A percentile compares a stretch with the other conserved stretches of the same genome.
phyloP scores from a whole-genome alignment of 345 rosid species.

The Aethionema arabicum region DNA sequence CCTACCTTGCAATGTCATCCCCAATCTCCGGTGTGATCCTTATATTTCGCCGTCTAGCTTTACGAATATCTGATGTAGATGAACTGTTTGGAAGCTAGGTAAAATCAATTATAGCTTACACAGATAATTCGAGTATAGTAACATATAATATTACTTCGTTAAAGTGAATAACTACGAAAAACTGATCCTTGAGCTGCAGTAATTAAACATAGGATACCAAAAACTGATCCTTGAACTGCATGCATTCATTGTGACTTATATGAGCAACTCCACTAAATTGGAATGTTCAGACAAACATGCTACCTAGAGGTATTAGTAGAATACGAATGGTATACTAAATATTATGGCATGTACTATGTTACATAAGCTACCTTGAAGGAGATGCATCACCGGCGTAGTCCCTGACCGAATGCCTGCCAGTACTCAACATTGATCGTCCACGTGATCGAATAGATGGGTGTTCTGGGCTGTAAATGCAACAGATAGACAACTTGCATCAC shows the following conservation, averaged over 20 bases:
- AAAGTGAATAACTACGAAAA: constrained; percentile 13
- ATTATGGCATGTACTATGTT: constrained; percentile 7
- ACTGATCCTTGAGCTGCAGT: neutral
- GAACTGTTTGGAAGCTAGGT: constrained; percentile 67
- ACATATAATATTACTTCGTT: constrained; percentile 1
- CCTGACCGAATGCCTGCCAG: constrained; percentile 63
- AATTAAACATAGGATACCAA: neutral
- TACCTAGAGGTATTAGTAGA: neutral
- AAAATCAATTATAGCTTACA: constrained; percentile 19
- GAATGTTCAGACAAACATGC: constrained; percentile 17
- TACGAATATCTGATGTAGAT: constrained; percentile 75
- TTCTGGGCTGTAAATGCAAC: constrained; percentile 75
- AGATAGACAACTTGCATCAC: constrained; percentile 21
- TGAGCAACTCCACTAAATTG: constrained; percentile 9
- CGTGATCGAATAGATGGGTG: constrained; percentile 77
- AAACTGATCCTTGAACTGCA: constrained; percentile 1
- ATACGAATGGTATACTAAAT: constrained; percentile 16
- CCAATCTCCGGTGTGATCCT: constrained; percentile 98
- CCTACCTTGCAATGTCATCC: constrained; percentile 96
- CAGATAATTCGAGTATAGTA: constrained; percentile 1
- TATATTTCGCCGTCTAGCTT: constrained; percentile 82
- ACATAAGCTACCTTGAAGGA: constrained; percentile 63
- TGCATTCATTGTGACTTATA: constrained; percentile 14
- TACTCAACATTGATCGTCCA: constrained; percentile 81
- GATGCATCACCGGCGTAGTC: constrained; percentile 65